Base-by-base conservation (phyloP, 768 basidiomycete species). In the Psilocybe tampanensis region DNA sequence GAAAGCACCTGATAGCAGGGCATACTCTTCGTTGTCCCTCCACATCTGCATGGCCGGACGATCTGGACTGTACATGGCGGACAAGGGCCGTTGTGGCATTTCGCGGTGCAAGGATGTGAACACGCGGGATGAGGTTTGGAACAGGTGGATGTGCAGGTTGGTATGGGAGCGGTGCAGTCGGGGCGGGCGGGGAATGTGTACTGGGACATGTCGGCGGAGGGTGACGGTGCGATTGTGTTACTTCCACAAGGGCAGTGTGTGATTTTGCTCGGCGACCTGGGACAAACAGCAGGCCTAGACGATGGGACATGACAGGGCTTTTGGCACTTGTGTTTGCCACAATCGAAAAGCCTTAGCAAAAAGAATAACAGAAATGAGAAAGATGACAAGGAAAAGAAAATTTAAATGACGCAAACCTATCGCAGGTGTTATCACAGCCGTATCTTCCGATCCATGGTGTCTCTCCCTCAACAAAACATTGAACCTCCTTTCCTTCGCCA, bases 211-310 rank as follows among this genome's bases (percentile, higher is more conserved):
- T 63, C 65, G 34, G 62, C 61, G 12, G 69, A 62, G 0, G 70
- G 67, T 4, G 71, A 66, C 2, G 76, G 73, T 3, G 77, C 69
- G 55, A 89, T 83, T 2, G 75, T 69, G 44, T 76, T 80, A 52
- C 85, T 83, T 12, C 93, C 94, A 60, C 97, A 99, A 0, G 94
- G 92, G 66, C 96, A 98, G 24, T 83, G 83, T 0, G 79, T 80
- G 26, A 95, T 75, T 12, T 78, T 66, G 0, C 76, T 72, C 0
- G 95, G 94, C 0, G 92, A 89, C 23, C 78, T 77, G 1, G 95
- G 94, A 66, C 94, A 97, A 0, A 73, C 68, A 0, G 83, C 76
- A 0, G 88, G 79, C 5, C 62, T 68, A 6, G 76, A 69, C 1
- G 86, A 84, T 1, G 89, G 88, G 1, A 90, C 83, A 69, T 98